Conservation (phyloP, 192 early-diverging fungal species). For the Gonapodya prolifera region DNA sequence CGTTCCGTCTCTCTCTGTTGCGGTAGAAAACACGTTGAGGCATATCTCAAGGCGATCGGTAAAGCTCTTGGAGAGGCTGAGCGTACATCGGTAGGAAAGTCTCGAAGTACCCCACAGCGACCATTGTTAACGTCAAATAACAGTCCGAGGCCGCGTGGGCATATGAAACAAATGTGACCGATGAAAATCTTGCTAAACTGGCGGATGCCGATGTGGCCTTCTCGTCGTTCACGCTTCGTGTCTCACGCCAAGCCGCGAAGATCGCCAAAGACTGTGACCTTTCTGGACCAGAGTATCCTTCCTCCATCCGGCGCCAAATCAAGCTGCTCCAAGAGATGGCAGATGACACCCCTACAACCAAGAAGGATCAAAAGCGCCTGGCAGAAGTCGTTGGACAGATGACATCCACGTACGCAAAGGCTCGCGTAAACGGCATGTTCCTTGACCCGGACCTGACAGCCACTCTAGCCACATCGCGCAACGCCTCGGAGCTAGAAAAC, state of each 20-base stretch:
- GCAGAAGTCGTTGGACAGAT: conserved; percentile 10
- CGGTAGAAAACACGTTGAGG: not conserved
- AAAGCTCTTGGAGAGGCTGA: not conserved
- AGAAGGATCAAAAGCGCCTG: conserved; percentile 6
- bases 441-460: conserved; percentile 20
- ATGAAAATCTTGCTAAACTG: conserved; percentile 8
- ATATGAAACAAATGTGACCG: conserved; percentile 17
- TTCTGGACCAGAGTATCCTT: not conserved
- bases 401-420: conserved; percentile 12
- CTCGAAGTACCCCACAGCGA: not conserved
- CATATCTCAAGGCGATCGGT: not conserved
- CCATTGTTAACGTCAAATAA: not conserved
- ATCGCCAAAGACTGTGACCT: not conserved
- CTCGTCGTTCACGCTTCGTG: not conserved
- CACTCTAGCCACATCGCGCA: conserved; percentile 12
- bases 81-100: not conserved
- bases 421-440: not conserved
- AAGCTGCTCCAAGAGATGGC: conserved; percentile 1
- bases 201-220: conserved; percentile 6
- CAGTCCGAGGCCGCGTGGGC: conserved; percentile 9
- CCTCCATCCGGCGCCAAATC: not conserved
- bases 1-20: too few species aligned
- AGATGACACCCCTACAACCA: conserved; percentile 5
- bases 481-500: conserved; percentile 14
- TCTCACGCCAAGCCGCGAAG: not conserved